Evolutionary conservation across 345 rosid genomes (phyloP).

Genomic region (Euphorbia peplus): DNA sequence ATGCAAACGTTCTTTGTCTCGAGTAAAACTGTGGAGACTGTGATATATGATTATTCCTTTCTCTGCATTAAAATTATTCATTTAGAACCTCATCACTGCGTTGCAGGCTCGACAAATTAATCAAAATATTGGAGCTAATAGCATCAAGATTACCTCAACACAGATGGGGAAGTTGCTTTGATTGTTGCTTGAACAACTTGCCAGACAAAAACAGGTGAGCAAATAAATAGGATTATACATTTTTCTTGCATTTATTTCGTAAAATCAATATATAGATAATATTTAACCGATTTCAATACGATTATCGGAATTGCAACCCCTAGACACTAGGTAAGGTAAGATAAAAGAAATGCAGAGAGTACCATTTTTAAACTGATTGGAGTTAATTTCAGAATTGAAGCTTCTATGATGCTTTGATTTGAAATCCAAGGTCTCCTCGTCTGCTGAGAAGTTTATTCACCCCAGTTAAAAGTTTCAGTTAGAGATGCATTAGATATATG

Average conservation of each 20-base stretch:
- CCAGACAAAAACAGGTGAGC: constrained; percentile 1
- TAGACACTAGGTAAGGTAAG: no score
- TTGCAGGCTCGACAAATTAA: constrained; percentile 4
- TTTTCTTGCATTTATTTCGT: no score
- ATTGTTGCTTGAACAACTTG: constrained; percentile 44
- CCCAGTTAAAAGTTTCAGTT: no score
- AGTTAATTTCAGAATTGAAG: constrained; percentile 33
- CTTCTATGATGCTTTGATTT: constrained; percentile 20
- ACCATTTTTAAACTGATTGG: constrained; percentile 42
- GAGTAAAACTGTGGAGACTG: constrained; percentile 33
- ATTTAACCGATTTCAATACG: no score
- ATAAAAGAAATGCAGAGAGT: constrained; percentile 8
- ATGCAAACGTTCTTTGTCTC: constrained; percentile 36
- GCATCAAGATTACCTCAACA: constrained; percentile 33
- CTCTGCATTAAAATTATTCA: constrained; percentile 28
- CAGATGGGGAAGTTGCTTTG: constrained; percentile 31
- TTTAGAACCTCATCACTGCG: background rate
- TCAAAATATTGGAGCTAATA: background rate
- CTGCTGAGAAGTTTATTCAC: constrained; percentile 16
- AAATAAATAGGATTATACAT: background rate
- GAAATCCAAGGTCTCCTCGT: constrained; percentile 21
- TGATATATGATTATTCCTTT: constrained; percentile 14
- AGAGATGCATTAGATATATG: no score
- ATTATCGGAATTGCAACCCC: no score
- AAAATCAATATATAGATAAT: no score